Percentiles rank a stretch among this genome's conserved stretches.
These are phyloP conservation scores for Nannochloropsis gaditana DNA, from an alignment of 108 stramenopile genomes.

Conservation along the genomic window DNA sequence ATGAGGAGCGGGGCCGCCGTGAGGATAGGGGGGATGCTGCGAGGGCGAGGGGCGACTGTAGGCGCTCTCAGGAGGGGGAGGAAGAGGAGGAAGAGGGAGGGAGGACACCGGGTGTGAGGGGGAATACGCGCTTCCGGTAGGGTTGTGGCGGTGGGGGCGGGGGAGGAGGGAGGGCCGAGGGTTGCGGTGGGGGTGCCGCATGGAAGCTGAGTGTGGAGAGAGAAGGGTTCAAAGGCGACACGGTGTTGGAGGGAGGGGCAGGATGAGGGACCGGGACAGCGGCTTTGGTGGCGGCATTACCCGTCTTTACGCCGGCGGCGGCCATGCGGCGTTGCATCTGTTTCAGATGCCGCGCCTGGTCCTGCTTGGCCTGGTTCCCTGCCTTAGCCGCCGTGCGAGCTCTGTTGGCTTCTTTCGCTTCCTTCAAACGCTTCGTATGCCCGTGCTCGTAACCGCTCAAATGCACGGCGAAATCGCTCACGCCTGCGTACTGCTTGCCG, in stretches of 20 bases:
- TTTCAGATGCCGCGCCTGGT: slow-evolving; percentile 34
- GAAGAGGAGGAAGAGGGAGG: background rate
- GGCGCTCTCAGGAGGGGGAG: background rate
- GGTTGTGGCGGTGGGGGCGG: background rate
- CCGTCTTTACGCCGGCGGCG: slow-evolving; percentile 1
- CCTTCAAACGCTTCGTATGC: slow-evolving; percentile 47
- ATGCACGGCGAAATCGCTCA: slow-evolving; percentile 41
- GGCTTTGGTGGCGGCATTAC: background rate
- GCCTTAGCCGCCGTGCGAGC: slow-evolving; percentile 33
- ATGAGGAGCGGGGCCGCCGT: background rate
- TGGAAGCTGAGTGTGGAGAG: too few species aligned
- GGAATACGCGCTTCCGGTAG: background rate
- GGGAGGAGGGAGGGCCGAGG: background rate
- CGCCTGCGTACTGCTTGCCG: slow-evolving; percentile 48
- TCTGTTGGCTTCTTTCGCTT: slow-evolving; percentile 43
- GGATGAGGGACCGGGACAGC: background rate
- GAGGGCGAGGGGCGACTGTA: background rate
- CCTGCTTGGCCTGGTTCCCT: slow-evolving; percentile 32
- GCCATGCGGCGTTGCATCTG: slow-evolving; percentile 46
- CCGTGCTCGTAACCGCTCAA: slow-evolving; percentile 51
- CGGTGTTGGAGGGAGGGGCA: background rate
- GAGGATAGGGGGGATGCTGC: too few species aligned
- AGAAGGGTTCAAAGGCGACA: too few species aligned
- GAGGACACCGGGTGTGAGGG: background rate
- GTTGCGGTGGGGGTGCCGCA: background rate